phyloP scores from a whole-genome alignment of 73 alveolate species.

The Stentor roeselii region DNA sequence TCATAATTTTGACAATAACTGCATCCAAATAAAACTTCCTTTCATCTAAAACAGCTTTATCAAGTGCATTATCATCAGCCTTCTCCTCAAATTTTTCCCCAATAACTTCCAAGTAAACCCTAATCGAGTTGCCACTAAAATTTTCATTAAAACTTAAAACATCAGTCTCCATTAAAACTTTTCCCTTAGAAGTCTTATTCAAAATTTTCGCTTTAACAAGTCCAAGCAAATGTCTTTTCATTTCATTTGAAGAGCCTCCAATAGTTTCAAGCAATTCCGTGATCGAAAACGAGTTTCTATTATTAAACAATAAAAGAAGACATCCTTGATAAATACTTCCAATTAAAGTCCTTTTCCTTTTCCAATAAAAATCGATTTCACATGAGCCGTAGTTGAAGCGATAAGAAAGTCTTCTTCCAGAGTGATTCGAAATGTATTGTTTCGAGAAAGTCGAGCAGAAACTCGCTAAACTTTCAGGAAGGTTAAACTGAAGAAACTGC shows the following conservation, averaged over 20 bases:
- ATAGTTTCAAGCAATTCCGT: neutral
- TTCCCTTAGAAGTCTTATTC: slow-evolving; percentile 29
- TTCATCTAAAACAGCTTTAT: slow-evolving; percentile 63
- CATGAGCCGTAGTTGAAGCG: slow-evolving; percentile 45
- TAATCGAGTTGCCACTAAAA: neutral
- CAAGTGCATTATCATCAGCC: slow-evolving; percentile 22
- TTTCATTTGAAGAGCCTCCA: slow-evolving; percentile 28
- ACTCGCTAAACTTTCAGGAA: slow-evolving; percentile 33
- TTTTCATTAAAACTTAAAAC: slow-evolving; percentile 38
- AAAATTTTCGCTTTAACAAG: slow-evolving; percentile 40
- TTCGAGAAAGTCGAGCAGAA: neutral
- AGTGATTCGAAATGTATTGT: slow-evolving; percentile 43
- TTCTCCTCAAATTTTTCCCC: slow-evolving; percentile 34
- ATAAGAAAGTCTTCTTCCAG: slow-evolving; percentile 46
- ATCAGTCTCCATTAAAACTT: slow-evolving; percentile 31
- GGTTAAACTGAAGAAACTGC: neutral
- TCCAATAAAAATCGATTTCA: slow-evolving; percentile 35
- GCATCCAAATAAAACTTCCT: slow-evolving; percentile 71
- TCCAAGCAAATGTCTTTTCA: slow-evolving; percentile 49
- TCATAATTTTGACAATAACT: slow-evolving; percentile 67
- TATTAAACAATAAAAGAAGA: slow-evolving; percentile 46
- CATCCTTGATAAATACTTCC: slow-evolving; percentile 51
- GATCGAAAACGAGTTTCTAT: neutral
- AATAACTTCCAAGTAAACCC: slow-evolving; percentile 38
- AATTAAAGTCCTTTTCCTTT: slow-evolving; percentile 32